Base-by-base conservation (phyloP, 2,329 filamentous ascomycete species). In the Verticillium alfalfae region DNA sequence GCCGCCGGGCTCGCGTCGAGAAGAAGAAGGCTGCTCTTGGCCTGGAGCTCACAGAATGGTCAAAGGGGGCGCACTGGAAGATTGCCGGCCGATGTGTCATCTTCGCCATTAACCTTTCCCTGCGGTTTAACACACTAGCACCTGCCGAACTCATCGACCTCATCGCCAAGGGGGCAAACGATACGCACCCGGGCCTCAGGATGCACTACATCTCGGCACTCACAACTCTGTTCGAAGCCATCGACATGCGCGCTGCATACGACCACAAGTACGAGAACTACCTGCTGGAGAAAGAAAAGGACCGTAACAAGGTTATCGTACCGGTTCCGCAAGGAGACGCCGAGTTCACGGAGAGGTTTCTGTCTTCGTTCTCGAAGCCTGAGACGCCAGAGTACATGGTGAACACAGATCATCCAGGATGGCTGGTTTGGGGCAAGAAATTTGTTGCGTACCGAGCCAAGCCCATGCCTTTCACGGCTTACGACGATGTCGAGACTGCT, bases 371-470 rank as follows among this genome's bases (percentile, higher is more conserved):
- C 72, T 87, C 88, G 10, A 83, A 90, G 57, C 88, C 89, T 6
- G 88, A 78, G 13, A 68, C 88, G 37, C 88, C 92, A 0, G 88
- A 96, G 65, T 97, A 96, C 73, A 96, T 93, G 72, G 87, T 98
- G 56, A 95, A 99, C 71, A 85, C 88, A 60, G 94, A 98, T 71
- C 91, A 96, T 71, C 92, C 94, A 5, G 95, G 95, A 37, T 99
- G 96, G 96, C 83, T 99, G 18, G 93, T 96, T 0, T 99, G 95
- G 95, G 90, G 90, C 59, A 92, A 95, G 74, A 87, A 84, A 37
- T 94, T 98, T 80, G 88, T 87, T 15, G 95, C 89, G 0, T 93
- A 89, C 73, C 86, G 87, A 64, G 87, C 90, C 2, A 88, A 90
- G 59, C 87, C 93, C 66, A 78, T 72, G 75, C 88, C 75, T 70